Conservation (phyloP, 108 stramenopile genomes). For the Cyclotella atomus region DNA sequence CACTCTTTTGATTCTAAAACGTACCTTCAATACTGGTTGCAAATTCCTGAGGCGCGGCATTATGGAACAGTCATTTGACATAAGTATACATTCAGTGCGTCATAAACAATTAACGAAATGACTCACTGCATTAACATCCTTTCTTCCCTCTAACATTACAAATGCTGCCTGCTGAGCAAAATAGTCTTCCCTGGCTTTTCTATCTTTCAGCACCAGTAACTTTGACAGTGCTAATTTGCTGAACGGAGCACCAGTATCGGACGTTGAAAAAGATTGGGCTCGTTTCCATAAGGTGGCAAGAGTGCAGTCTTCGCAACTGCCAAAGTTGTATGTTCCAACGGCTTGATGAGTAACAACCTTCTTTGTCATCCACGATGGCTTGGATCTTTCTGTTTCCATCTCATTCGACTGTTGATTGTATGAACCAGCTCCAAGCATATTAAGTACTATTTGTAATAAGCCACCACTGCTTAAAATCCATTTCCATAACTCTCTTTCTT, state of each 20-base stretch:
- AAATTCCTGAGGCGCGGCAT: conserved; percentile 54
- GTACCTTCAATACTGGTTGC: conserved; percentile 69
- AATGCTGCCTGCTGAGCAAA: conserved; percentile 87
- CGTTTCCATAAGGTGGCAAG: conserved; percentile 85
- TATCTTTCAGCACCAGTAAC: conserved; percentile 68
- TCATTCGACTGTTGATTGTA: background rate
- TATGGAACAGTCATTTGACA: background rate
- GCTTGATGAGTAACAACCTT: conserved; percentile 80
- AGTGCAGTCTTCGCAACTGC: conserved; percentile 66
- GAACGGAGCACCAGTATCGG: conserved; percentile 62
- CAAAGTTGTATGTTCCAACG: conserved; percentile 57
- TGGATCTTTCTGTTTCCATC: conserved; percentile 1
- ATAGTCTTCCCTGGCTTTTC: conserved; percentile 74
- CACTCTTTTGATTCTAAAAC: background rate
- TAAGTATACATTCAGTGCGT: background rate
- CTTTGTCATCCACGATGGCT: conserved; percentile 54
- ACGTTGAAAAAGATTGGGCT: conserved; percentile 37
- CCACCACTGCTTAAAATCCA: conserved; percentile 16
- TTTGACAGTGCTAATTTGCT: conserved; percentile 76
- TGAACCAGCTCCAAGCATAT: background rate
- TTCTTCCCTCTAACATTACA: conserved; percentile 70
- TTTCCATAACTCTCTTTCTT: conserved; percentile 55
- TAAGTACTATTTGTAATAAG: conserved; percentile 16
- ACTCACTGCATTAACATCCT: conserved; percentile 68
- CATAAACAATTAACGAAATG: background rate